Percentiles rank a stretch among this genome's conserved stretches.
phyloP scores from a whole-genome alignment of 495 filamentous ascomycete genomes.

The Lichenothelia convexa region DNA sequence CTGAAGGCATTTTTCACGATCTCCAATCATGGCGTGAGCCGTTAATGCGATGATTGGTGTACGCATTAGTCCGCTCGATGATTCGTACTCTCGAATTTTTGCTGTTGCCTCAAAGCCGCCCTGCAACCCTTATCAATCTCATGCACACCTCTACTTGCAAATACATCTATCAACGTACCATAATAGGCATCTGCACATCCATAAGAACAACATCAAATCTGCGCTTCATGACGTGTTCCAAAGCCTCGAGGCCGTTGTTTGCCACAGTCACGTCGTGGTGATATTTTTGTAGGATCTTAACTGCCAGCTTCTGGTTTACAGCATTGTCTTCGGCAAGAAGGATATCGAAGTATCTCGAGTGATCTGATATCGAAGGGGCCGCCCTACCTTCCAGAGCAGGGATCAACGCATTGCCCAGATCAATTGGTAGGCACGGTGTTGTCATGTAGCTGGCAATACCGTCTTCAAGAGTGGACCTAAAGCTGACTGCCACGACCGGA shows the following conservation, averaged over 20 bases:
- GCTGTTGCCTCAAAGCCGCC: conserved; percentile 95
- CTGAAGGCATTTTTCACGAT: conserved; percentile 94
- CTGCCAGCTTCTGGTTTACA: conserved; percentile 89
- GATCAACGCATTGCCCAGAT: conserved; percentile 94
- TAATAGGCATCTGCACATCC: conserved; percentile 99
- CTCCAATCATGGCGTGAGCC: conserved; percentile 97
- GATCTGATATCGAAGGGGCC: conserved; percentile 77
- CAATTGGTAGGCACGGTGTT: conserved; percentile 83
- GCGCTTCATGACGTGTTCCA: conserved; percentile 73
- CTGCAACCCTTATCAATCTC: conserved; percentile 24
- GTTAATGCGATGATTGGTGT: conserved; percentile 96
- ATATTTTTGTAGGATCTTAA: conserved; percentile 96
- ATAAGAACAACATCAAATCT: conserved; percentile 94
- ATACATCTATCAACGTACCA: conserved; percentile 53
- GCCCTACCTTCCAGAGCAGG: conserved; percentile 92
- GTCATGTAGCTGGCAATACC: conserved; percentile 99
- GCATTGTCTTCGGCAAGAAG: conserved; percentile 94
- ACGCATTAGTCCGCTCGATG: conserved; percentile 51
- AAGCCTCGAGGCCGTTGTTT: conserved; percentile 81
- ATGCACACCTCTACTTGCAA: too few relatives aligned
- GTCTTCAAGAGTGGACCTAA: conserved; percentile 88
- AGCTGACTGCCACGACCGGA: conserved; percentile 74
- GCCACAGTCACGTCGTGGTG: conserved; percentile 94
- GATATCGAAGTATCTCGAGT: conserved; percentile 91
- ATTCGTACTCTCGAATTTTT: conserved; percentile 91